Conservation (phyloP, 192 early-diverging fungal species). For the Cladochytrium replicatum region DNA sequence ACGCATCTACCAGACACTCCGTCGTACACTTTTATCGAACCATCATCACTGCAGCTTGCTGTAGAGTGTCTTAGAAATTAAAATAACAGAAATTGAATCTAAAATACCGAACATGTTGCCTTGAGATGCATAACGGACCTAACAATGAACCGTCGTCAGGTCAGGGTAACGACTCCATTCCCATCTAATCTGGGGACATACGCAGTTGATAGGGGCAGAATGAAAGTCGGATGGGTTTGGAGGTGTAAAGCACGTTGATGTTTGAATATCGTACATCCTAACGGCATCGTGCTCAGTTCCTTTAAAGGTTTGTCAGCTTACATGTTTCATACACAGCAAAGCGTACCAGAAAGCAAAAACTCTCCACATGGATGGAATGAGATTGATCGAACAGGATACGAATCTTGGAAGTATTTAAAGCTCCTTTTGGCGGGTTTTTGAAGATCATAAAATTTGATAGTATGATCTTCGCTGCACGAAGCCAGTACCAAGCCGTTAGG, state of each 20-base stretch:
- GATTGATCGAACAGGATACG: constrained; percentile 66
- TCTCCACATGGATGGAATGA: constrained; percentile 92
- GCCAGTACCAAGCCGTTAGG: constrained; percentile 87
- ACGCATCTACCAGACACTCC: constrained; percentile 63
- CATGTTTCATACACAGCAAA: neutral
- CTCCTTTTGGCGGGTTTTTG: constrained; percentile 73
- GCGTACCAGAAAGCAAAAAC: constrained; percentile 38
- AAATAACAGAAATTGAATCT: constrained; percentile 3
- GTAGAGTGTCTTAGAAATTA: neutral
- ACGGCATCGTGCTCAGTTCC: constrained; percentile 70
- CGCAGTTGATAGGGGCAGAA: constrained; percentile 35
- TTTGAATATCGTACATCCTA: constrained; percentile 79
- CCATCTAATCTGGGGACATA: constrained; percentile 10
- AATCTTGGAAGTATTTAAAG: constrained; percentile 79
- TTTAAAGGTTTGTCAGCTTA: no score
- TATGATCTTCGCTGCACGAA: constrained; percentile 72
- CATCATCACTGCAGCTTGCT: constrained; percentile 70
- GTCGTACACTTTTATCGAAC: constrained; percentile 81
- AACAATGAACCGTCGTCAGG: no score
- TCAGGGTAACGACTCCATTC: no score
- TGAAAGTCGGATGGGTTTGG: constrained; percentile 35
- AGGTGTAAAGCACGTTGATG: constrained; percentile 68
- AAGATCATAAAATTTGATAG: constrained; percentile 85
- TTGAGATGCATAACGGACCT: constrained; percentile 62
- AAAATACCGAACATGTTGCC: constrained; percentile 66